Evolutionary conservation across 2,329 filamentous ascomycete genomes (phyloP).

Genomic region (Fusarium torreyae): DNA sequence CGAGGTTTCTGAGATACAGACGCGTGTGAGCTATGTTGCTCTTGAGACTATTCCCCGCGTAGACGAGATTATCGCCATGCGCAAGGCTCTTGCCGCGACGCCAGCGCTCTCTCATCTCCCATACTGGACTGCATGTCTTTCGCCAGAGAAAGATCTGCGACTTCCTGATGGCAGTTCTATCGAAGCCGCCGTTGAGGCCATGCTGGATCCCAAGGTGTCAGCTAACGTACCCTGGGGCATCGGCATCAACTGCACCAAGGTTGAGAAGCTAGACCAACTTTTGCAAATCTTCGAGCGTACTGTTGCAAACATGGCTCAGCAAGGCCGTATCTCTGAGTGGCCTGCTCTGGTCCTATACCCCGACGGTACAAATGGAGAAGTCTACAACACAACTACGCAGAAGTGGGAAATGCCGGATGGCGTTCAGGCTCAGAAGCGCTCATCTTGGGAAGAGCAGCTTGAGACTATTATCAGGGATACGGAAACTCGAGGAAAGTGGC

Average conservation of each 20-base stretch:
- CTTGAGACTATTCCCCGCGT: conserved; percentile 77
- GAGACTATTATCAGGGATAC: conserved; percentile 58
- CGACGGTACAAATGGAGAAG: conserved; percentile 77
- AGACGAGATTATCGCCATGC: conserved; percentile 73
- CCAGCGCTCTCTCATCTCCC: conserved; percentile 52
- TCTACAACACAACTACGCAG: conserved; percentile 76
- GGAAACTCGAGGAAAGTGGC: conserved; percentile 58
- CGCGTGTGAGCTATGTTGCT: conserved; percentile 68
- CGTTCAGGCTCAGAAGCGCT: conserved; percentile 32
- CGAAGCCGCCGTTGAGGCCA: conserved; percentile 54
- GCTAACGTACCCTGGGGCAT: conserved; percentile 69
- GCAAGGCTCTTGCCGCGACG: conserved; percentile 58
- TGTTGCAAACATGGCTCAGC: conserved; percentile 56
- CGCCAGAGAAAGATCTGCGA: conserved; percentile 66
- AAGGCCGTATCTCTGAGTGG: conserved; percentile 56
- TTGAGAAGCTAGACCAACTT: conserved; percentile 71
- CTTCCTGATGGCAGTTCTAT: conserved; percentile 70
- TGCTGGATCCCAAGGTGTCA: conserved; percentile 54
- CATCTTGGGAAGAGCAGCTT: conserved; percentile 64
- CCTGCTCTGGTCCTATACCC: conserved; percentile 76
- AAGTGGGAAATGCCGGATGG: conserved; percentile 67
- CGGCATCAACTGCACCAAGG: conserved; percentile 79
- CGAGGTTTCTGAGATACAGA: conserved; percentile 54
- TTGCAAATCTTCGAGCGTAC: conserved; percentile 69
- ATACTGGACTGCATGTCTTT: conserved; percentile 76